Evolutionary conservation across 2,329 filamentous ascomycete genomes (phyloP).

Genomic region (Colletotrichum somersetense): DNA sequence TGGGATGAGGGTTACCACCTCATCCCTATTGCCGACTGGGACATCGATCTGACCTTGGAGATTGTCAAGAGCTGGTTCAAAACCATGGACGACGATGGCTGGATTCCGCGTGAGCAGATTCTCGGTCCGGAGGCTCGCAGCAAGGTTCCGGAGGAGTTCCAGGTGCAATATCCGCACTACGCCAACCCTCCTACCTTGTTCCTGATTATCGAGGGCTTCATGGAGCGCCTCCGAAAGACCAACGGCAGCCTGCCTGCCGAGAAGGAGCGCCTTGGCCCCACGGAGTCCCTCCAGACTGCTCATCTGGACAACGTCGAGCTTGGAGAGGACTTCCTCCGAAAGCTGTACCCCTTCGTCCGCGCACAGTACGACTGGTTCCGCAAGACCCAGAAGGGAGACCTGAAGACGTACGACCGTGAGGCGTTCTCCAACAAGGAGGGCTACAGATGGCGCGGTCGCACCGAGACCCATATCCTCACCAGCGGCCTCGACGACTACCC

Average conservation of each 20-base stretch:
- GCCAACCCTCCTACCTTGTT: constrained; percentile 97
- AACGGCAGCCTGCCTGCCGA: constrained; percentile 61
- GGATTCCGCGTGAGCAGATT: constrained; percentile 97
- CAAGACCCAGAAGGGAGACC: constrained; percentile 88
- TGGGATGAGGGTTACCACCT: constrained; percentile 99
- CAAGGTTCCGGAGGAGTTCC: constrained; percentile 94
- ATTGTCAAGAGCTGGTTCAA: constrained; percentile 97
- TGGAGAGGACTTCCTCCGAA: constrained; percentile 77
- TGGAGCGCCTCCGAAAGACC: constrained; percentile 77
- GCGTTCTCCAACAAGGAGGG: constrained; percentile 91
- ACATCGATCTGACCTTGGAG: constrained; percentile 86
- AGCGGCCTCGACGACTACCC: constrained; percentile 98
- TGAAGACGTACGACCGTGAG: constrained; percentile 91
- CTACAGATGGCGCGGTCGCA: constrained; percentile 95
- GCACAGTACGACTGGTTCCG: constrained; percentile 96
- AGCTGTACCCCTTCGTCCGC: constrained; percentile 87
- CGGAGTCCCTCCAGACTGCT: constrained; percentile 68
- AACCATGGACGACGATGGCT: constrained; percentile 95
- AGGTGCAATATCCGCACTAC: constrained; percentile 95
- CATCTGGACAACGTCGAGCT: constrained; percentile 77
- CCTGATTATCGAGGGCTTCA: constrained; percentile 85
- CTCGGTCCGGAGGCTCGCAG: constrained; percentile 90
- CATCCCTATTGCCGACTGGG: constrained; percentile 92
- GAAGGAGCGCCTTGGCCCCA: constrained; percentile 58
- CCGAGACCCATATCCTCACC: constrained; percentile 86